Percentiles rank a stretch among this genome's conserved stretches.
These are phyloP conservation scores for Crucihimalaya himalaica DNA, from an alignment of 345 rosid species.

Conservation along the genomic window DNA sequence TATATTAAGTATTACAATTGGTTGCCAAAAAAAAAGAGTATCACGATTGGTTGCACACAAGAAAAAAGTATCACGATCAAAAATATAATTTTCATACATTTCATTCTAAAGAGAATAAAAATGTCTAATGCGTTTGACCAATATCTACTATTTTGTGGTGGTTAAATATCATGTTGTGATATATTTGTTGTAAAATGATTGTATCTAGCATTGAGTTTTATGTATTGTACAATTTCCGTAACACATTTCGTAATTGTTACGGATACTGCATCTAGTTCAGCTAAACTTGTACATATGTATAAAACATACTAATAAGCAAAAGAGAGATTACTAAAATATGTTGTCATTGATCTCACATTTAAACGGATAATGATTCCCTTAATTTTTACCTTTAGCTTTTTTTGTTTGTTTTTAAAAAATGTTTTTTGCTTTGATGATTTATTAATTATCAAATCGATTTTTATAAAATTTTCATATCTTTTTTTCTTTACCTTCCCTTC, in stretches of 20 bases:
- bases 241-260: not conserved
- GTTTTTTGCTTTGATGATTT: slow-evolving; percentile 20
- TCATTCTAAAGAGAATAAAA: not conserved
- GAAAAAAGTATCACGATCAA: no score
- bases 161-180: slow-evolving; percentile 5
- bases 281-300: not conserved
- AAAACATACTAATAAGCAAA: not conserved
- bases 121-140: not conserved
- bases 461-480: slow-evolving; percentile 19
- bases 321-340: slow-evolving; percentile 10
- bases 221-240: not conserved
- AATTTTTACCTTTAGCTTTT: slow-evolving; percentile 20
- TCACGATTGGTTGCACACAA: no score
- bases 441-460: slow-evolving; percentile 21
- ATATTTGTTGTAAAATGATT: not conserved
- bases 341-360: slow-evolving; percentile 33
- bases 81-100: not conserved
- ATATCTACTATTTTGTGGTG: not conserved
- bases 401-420: not conserved
- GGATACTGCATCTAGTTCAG: not conserved
- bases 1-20: no score
- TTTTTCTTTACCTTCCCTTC: slow-evolving; percentile 52
- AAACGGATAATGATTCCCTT: slow-evolving; percentile 27
- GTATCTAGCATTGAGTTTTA: not conserved
- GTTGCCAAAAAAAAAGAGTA: no score